Conservation (phyloP, 352 stramenopile species). For the Phytophthora pistaciae region DNA sequence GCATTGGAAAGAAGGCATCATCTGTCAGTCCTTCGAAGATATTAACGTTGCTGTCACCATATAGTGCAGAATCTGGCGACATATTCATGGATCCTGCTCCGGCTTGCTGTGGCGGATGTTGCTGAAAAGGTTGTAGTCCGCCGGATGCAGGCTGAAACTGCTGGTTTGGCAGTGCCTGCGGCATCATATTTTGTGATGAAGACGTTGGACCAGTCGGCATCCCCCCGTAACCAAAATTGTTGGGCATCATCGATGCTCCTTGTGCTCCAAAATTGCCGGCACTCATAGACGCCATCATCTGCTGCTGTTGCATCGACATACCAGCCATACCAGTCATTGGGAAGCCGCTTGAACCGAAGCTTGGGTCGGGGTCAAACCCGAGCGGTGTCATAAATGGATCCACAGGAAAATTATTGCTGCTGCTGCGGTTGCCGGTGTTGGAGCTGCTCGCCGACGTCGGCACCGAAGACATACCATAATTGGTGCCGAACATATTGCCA, state of each 20-base stretch:
- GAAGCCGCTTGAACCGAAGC: constrained; percentile 50
- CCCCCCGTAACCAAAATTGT: constrained; percentile 56
- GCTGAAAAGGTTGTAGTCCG: constrained; percentile 38
- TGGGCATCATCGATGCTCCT: constrained; percentile 42
- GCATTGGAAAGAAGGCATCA: constrained; percentile 80
- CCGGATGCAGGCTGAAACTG: constrained; percentile 32
- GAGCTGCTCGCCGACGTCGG: constrained; percentile 21
- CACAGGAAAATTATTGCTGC: constrained; percentile 47
- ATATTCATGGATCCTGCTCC: constrained; percentile 27
- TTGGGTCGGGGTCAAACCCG: constrained; percentile 38
- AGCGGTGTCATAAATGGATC: constrained; percentile 78
- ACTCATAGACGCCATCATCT: constrained; percentile 67
- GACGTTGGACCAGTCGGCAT: constrained; percentile 22
- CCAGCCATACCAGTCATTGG: constrained; percentile 42
- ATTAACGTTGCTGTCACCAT: constrained; percentile 64
- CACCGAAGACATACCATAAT: constrained; percentile 42
- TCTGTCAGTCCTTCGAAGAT: constrained; percentile 84
- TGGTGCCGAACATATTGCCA: constrained; percentile 62
- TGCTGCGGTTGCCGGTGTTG: constrained; percentile 28
- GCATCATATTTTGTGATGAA: constrained; percentile 41
- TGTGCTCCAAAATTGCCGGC: constrained; percentile 40
- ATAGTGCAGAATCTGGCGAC: constrained; percentile 41
- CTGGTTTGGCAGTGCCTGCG: constrained; percentile 27
- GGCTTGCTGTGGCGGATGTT: constrained; percentile 34
- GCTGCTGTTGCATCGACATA: constrained; percentile 49